Conservation (phyloP, 257 asterid genomes). For the Cordia subcordata region DNA sequence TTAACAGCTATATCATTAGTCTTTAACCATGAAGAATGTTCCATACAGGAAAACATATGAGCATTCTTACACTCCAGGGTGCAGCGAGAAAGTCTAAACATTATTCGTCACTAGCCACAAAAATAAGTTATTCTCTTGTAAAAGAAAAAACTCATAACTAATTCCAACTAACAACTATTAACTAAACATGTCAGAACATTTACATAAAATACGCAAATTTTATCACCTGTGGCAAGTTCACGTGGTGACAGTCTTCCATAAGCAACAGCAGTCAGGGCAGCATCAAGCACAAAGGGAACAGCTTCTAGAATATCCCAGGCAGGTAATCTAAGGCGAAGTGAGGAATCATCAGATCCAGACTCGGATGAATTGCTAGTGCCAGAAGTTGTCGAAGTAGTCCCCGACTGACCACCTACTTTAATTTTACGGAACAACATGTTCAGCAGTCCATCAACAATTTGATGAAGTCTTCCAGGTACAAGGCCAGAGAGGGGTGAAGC, state of each 20-base stretch:
- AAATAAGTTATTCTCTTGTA: too few relatives aligned
- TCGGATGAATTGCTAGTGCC: slow-evolving; percentile 11
- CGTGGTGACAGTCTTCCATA: slow-evolving; percentile 18
- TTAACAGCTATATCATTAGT: too few relatives aligned
- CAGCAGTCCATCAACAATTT: slow-evolving; percentile 12
- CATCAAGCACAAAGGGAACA: slow-evolving; percentile 18
- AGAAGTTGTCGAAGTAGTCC: slow-evolving; percentile 5
- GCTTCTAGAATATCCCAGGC: slow-evolving; percentile 21
- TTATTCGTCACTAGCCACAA: too few relatives aligned
- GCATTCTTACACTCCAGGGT: too few relatives aligned
- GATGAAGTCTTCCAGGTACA: slow-evolving; percentile 14
- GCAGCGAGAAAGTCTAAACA: too few relatives aligned
- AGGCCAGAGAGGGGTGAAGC: slow-evolving; percentile 17
- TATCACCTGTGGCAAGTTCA: slow-evolving; percentile 14
- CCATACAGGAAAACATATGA: too few relatives aligned
- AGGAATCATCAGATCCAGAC: slow-evolving; percentile 9
- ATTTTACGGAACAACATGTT: slow-evolving; percentile 7
- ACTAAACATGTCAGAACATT: background rate
- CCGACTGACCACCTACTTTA: slow-evolving; percentile 2
- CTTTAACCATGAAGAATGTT: too few relatives aligned
- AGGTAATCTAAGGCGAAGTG: slow-evolving; percentile 7
- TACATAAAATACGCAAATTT: background rate
- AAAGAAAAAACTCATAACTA: too few relatives aligned
- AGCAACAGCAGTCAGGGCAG: slow-evolving; percentile 15
- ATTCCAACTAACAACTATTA: too few relatives aligned